Base-by-base conservation (phyloP, 192 early-diverging fungal genomes). In the Dimargaris cristalligena region DNA sequence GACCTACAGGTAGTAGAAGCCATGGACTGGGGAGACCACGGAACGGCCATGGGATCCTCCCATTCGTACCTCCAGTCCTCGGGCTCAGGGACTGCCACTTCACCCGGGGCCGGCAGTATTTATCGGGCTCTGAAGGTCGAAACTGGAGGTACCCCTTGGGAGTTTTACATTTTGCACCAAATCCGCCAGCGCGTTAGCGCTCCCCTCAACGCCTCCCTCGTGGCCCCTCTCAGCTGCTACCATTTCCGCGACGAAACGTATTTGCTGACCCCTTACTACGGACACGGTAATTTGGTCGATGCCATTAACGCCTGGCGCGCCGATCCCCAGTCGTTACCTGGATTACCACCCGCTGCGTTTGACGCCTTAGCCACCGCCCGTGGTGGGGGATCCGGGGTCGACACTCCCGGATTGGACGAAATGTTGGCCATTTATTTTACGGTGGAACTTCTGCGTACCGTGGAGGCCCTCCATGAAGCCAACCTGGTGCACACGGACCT, bases 181-280 rank as follows among this genome's bases (percentile, higher is more conserved):
- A 4, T 38, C 2, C 55, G 22, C 33, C 33, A 26, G 18, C 32
- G 55, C 32, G n/a, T 57, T n/a, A 34, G 38, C 34, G 34, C 34
- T 4, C 30, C 18, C 8, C 32, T n/a, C 2, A 20, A 4, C 22
- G 33, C 55, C 22, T 34, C 55, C 1, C 34, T 57, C 13, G 55
- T 34, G 4, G 33, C 33, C n/a, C n/a, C 55, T n/a, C 13, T 26
- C 22, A n/a, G 18, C 3, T 57, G 32, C 55, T 57, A 57, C 35
- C 14, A n/a, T 23, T 57, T 57, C 55, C 55, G 33, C 16, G 55
- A 57, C 20, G 55, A 57, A 35, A 34, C 34, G 18, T 57, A 57
- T 34, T 35, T 57, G 55, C n/a, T 57, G 33, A 57, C 55, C 32
- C 55, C 55, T 1, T 57, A 57, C 55, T 35, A 57, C 55, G 55